These are phyloP conservation scores for Agroathelia rolfsii DNA, from an alignment of 1,284 basidiomycete species.

Conservation along the genomic window DNA sequence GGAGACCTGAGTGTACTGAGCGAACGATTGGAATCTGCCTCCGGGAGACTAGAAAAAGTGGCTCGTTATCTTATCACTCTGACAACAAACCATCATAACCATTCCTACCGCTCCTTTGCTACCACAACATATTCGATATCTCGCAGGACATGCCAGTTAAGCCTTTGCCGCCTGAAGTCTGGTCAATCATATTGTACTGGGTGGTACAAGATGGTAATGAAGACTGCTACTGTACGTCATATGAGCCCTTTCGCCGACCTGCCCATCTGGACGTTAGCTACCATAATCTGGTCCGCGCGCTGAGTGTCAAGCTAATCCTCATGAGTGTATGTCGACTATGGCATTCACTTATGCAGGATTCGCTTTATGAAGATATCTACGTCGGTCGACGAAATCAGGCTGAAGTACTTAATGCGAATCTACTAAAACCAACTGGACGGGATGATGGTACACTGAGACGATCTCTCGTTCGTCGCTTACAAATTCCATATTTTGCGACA, in stretches of 20 bases:
- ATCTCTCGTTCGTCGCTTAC: constrained; percentile 54
- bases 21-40: too few species aligned
- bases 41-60: too few species aligned
- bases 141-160: too few species aligned
- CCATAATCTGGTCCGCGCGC: constrained; percentile 12
- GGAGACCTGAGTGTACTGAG: too few species aligned
- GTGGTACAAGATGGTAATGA: too few species aligned
- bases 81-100: too few species aligned
- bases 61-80: too few species aligned
- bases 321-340: constrained; percentile 48
- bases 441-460: constrained; percentile 47
- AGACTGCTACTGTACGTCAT: constrained; percentile 22
- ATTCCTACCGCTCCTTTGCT: too few species aligned
- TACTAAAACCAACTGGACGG: too few species aligned
- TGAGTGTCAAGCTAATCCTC: constrained; percentile 32
- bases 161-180: constrained; percentile 44
- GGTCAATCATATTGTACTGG: constrained; percentile 38
- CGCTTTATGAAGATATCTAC: constrained; percentile 46
- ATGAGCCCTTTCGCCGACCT: constrained; percentile 21
- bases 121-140: too few species aligned
- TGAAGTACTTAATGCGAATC: constrained; percentile 28
- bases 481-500: constrained; percentile 34
- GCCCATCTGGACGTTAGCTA: constrained; percentile 30
- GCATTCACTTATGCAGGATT: constrained; percentile 30
- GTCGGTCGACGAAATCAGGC: constrained; percentile 25